Conservation (phyloP, 805 yeast species). For the Komagataella populi region DNA sequence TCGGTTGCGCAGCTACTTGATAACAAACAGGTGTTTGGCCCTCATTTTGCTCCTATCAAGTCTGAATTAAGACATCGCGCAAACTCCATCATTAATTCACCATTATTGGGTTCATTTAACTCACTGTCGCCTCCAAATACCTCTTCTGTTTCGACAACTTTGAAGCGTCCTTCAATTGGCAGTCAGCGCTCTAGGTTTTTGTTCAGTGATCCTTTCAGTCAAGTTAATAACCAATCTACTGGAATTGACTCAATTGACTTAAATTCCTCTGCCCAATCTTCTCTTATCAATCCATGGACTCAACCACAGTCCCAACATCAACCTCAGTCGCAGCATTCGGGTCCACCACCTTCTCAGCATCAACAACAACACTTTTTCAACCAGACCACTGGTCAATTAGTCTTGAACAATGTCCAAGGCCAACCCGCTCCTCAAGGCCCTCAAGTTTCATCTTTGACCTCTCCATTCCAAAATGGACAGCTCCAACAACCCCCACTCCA, state of each 20-base stretch:
- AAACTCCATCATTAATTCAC: conserved; percentile 3
- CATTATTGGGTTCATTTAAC: background rate
- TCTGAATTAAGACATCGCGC: conserved; percentile 3
- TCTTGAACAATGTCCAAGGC: background rate
- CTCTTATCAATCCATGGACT: conserved; percentile 3
- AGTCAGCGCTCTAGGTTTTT: conserved; percentile 55
- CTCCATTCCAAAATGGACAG: background rate
- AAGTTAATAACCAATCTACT: conserved; percentile 4
- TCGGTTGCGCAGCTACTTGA: conserved; percentile 26
- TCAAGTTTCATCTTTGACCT: background rate
- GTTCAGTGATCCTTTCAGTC: conserved; percentile 48
- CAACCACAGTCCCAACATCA: conserved; percentile 3
- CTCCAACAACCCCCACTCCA: background rate
- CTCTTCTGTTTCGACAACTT: conserved; percentile 1
- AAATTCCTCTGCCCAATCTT: conserved; percentile 3
- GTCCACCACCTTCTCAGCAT: conserved; percentile 2
- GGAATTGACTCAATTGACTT: conserved; percentile 6
- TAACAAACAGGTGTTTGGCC: conserved; percentile 34
- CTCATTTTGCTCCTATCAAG: conserved; percentile 25
- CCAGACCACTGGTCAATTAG: background rate
- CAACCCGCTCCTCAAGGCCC: background rate
- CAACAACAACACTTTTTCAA: conserved; percentile 2
- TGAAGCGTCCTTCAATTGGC: conserved; percentile 40
- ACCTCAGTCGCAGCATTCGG: conserved; percentile 3
- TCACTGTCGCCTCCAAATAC: conserved; percentile 3